A percentile compares a stretch with the other conserved stretches of the same genome.
Conservation (phyloP, 23 red algal species). For the Gracilariopsis chorda region DNA sequence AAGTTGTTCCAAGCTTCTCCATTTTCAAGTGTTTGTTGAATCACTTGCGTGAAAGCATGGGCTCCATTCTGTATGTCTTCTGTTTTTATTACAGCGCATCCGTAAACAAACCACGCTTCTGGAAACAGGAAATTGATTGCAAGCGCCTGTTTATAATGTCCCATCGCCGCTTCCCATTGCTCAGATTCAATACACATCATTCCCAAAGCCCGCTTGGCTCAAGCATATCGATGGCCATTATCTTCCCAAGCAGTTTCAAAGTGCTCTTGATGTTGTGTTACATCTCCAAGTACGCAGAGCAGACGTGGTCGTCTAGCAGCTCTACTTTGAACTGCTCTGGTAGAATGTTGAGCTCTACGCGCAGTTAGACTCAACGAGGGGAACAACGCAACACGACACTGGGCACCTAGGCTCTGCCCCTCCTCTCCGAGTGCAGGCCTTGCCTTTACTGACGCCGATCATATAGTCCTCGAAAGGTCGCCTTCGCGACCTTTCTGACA, state of each 20-base stretch:
- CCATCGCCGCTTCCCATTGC: constrained; percentile 27
- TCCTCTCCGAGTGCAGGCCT: too few species aligned
- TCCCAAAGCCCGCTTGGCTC: constrained; percentile 76
- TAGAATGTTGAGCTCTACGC: too few species aligned
- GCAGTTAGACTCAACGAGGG: too few species aligned
- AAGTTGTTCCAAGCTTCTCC: constrained; percentile 96
- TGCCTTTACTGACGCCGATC: too few species aligned
- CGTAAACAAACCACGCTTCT: constrained; percentile 75
- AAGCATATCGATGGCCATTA: constrained; percentile 66
- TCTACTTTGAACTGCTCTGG: neutral
- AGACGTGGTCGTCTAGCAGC: constrained; percentile 55
- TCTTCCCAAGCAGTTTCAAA: constrained; percentile 75
- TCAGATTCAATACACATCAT: constrained; percentile 23
- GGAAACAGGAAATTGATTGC: constrained; percentile 74
- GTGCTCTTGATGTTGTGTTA: constrained; percentile 35
- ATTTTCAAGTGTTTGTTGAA: constrained; percentile 77
- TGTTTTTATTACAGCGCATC: constrained; percentile 54
- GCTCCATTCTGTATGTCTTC: constrained; percentile 36
- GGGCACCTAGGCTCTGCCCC: too few species aligned
- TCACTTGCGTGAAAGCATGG: constrained; percentile 67
- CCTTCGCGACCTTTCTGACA: too few species aligned
- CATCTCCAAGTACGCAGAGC: constrained; percentile 84
- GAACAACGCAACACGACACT: too few species aligned
- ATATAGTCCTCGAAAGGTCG: too few species aligned
- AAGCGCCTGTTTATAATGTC: constrained; percentile 53